These are phyloP conservation scores for Geosmithia flava DNA, from an alignment of 2,329 filamentous ascomycete species.

Conservation along the genomic window DNA sequence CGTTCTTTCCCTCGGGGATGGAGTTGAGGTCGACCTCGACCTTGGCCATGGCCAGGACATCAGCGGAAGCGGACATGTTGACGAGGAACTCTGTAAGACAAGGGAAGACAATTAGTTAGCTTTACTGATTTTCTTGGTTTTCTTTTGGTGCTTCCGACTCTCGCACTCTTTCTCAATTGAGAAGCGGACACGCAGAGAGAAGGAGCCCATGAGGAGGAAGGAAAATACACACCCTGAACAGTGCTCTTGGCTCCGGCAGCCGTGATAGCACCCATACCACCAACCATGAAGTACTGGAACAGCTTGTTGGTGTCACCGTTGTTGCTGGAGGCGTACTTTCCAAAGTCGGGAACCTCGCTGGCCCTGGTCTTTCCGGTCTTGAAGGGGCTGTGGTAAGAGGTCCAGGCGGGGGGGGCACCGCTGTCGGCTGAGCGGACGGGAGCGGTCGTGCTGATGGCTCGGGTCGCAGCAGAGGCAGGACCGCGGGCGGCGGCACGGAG, in stretches of 20 bases:
- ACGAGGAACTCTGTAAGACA: slow-evolving; percentile 87
- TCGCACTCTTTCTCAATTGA: not conserved
- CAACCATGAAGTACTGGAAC: slow-evolving; percentile 98
- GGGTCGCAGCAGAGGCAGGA: slow-evolving; percentile 27
- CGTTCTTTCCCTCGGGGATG: slow-evolving; percentile 99
- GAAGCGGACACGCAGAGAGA: not conserved
- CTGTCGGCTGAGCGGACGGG: slow-evolving; percentile 31
- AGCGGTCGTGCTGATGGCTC: slow-evolving; percentile 45
- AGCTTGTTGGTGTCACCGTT: slow-evolving; percentile 65
- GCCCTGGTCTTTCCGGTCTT: slow-evolving; percentile 42
- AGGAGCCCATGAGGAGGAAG: not conserved
- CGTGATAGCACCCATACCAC: slow-evolving; percentile 81
- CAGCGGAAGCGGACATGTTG: slow-evolving; percentile 99
- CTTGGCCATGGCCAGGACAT: slow-evolving; percentile 98
- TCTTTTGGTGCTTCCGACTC: not conserved
- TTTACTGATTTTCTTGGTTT: slow-evolving; percentile 6
- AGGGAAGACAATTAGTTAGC: not conserved
- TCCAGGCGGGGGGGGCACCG: slow-evolving; percentile 29
- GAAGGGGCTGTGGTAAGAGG: slow-evolving; percentile 51
- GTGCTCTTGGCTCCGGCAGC: slow-evolving; percentile 95
- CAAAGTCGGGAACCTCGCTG: slow-evolving; percentile 77
- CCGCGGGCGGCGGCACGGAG: slow-evolving; percentile 43
- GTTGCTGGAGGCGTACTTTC: slow-evolving; percentile 68
- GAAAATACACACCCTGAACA: slow-evolving; percentile 68
- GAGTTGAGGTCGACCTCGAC: slow-evolving; percentile 88